Evolutionary conservation across 768 basidiomycete species (phyloP).

Genomic region (Kwoniella sp.): DNA sequence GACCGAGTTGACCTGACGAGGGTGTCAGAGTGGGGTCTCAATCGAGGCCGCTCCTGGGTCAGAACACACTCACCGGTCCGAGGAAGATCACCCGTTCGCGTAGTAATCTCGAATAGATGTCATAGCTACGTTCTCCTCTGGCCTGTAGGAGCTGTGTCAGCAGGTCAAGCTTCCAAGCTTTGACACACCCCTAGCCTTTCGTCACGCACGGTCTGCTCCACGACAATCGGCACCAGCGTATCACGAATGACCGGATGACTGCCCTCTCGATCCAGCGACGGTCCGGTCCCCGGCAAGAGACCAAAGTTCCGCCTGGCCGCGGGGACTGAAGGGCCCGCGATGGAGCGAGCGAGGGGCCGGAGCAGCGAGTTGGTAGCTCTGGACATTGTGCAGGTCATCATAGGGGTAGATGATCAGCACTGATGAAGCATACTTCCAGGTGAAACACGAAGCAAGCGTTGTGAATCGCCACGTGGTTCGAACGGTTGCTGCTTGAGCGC

Average conservation of each 20-base stretch:
- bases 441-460: no score
- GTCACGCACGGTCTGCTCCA: slow-evolving; percentile 74
- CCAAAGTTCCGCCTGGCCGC: slow-evolving; percentile 4
- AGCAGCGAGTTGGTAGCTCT: background rate
- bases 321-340: slow-evolving; percentile 7
- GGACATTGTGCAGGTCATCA: slow-evolving; percentile 2
- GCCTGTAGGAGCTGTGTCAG: slow-evolving; percentile 30
- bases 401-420: no score
- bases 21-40: background rate
- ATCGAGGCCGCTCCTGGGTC: background rate
- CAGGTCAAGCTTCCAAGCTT: slow-evolving; percentile 12
- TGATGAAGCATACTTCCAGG: no score
- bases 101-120: slow-evolving; percentile 90
- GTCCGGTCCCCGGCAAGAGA: background rate
- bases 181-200: background rate
- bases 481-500: no score
- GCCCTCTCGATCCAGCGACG: background rate
- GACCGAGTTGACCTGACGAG: slow-evolving; percentile 72
- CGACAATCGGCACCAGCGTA: slow-evolving; percentile 77
- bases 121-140: slow-evolving; percentile 57
- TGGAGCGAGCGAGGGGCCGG: background rate
- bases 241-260: slow-evolving; percentile 29
- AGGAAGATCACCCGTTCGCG: slow-evolving; percentile 94
- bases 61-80: slow-evolving; percentile 64
- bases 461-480: no score